These are phyloP conservation scores for Fragaria iinumae DNA, from an alignment of 306 rosid species.

Conservation along the genomic window DNA sequence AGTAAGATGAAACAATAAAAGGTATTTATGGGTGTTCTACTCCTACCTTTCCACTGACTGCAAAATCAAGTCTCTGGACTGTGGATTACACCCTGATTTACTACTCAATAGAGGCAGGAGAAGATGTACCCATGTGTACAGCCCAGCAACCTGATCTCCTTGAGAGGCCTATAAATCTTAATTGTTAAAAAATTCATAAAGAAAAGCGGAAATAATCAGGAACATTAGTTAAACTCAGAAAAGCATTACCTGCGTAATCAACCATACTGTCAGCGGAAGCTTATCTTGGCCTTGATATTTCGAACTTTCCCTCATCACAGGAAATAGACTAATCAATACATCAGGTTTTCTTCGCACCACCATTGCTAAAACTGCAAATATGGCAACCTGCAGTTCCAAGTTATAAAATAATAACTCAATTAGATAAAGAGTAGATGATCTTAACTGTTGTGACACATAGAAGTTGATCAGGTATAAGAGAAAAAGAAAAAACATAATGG, in stretches of 20 bases:
- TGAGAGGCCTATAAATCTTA: conserved; percentile 52
- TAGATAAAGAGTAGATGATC: not conserved
- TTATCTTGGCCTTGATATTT: conserved; percentile 92
- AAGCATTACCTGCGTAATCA: conserved; percentile 65
- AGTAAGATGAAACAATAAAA: not conserved
- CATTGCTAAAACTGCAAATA: conserved; percentile 70
- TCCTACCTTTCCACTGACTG: conserved; percentile 83
- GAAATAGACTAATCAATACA: conserved; percentile 50
- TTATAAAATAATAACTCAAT: not conserved
- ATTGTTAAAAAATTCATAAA: conserved; percentile 2
- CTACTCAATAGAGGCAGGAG: conserved; percentile 71
- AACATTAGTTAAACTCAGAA: not conserved
- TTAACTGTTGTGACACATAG: not conserved
- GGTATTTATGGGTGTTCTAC: conserved; percentile 18
- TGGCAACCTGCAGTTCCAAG: conserved; percentile 65
- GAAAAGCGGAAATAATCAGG: not conserved
- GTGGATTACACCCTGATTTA: conserved; percentile 71
- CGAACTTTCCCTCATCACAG: conserved; percentile 51
- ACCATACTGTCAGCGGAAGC: conserved; percentile 71
- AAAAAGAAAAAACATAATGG: not conserved
- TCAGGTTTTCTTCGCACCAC: conserved; percentile 82
- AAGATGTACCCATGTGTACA: conserved; percentile 72
- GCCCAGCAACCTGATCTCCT: conserved; percentile 82
- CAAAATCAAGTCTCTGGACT: conserved; percentile 78
- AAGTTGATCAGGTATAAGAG: not conserved